Conservation (phyloP, 495 filamentous ascomycete genomes). For the Peziza echinospora region DNA sequence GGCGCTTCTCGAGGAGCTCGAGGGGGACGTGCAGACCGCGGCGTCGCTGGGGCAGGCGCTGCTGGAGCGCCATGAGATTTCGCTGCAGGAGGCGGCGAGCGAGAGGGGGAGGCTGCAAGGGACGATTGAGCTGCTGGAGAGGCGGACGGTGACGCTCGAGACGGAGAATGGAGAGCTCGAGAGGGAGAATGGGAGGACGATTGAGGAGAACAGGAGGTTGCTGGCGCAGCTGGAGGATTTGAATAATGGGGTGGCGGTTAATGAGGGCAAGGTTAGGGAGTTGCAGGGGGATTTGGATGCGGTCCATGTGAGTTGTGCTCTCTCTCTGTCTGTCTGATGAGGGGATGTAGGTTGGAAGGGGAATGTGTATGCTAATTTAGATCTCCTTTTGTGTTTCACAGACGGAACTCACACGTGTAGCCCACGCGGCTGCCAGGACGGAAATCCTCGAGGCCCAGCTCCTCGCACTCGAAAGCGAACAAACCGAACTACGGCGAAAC, state of each 20-base stretch:
- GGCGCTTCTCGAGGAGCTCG: conserved; percentile 53
- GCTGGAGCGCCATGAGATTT: conserved; percentile 74
- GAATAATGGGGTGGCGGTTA: conserved; percentile 50
- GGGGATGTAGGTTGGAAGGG: too few species aligned
- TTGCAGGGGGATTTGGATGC: conserved; percentile 52
- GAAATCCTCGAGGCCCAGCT: conserved; percentile 60
- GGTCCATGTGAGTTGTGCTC: conserved; percentile 25
- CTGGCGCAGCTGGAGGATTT: conserved; percentile 62
- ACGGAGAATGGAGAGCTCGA: conserved; percentile 54
- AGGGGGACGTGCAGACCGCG: conserved; percentile 66
- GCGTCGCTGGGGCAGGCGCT: conserved; percentile 80
- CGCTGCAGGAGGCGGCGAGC: conserved; percentile 71
- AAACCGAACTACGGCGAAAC: conserved; percentile 43
- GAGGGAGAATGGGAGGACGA: conserved; percentile 43
- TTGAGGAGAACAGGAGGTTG: conserved; percentile 59
- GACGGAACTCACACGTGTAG: conserved; percentile 50
- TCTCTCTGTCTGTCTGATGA: too few species aligned
- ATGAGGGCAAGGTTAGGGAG: conserved; percentile 48
- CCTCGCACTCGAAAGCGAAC: conserved; percentile 54
- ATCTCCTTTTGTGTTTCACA: conserved; percentile 22
- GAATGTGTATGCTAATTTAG: too few species aligned
- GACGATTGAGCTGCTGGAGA: conserved; percentile 29
- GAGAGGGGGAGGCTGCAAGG: conserved; percentile 47
- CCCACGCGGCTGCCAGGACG: conserved; percentile 48
- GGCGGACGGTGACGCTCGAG: conserved; percentile 35